Base-by-base conservation (phyloP, 2,329 filamentous ascomycete species). In the Nannizzia gypsea region DNA sequence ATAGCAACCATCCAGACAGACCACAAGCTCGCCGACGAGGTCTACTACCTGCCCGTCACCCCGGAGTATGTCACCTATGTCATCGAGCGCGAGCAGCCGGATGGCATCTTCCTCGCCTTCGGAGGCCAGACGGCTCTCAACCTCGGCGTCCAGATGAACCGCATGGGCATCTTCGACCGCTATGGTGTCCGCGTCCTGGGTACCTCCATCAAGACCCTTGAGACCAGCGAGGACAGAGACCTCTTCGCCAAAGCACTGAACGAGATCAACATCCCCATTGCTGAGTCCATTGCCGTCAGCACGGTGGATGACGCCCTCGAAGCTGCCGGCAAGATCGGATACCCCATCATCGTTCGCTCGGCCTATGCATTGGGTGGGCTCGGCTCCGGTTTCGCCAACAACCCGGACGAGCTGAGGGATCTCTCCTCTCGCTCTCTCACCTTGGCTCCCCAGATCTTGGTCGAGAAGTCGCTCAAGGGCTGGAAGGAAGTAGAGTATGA, bases 401-500 rank as follows among this genome's bases (percentile, higher is more conserved):
- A 96, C 76, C 81, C 87, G 67, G 90, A 96, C 70, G 93, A 99
- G 77, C 85, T 99, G 61, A 87, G 89, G 72, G 90, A 97, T 76
- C 82, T 99, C 81, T 88, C 91, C 65, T 91, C 93, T 63, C 86
- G 90, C 65, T 97, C 92, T 54, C 82, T 99, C 61, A 95, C 91
- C 50, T 83, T 97, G 38, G 92, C 92, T 1, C 92, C 93, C 56
- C 93, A 99, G 76, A 96, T 99, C 69, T 77, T 99, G 72, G 91
- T 99, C 61, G 93, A 99, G 80, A 97, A 97, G 78, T 96, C 90
- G 58, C 84, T 99, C 67, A 97, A 96, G 81, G 93, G 93, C 74
- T 99, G 93, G 93, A 99, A 99, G 78, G 93, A 99, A 76, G 87
- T 96, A 57, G 93, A 99, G 76, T 99, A 97, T 71, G 93, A 97